Evolutionary conservation across 78 protist genomes (phyloP).

Genomic region (Dictyostelium citrinum): DNA sequence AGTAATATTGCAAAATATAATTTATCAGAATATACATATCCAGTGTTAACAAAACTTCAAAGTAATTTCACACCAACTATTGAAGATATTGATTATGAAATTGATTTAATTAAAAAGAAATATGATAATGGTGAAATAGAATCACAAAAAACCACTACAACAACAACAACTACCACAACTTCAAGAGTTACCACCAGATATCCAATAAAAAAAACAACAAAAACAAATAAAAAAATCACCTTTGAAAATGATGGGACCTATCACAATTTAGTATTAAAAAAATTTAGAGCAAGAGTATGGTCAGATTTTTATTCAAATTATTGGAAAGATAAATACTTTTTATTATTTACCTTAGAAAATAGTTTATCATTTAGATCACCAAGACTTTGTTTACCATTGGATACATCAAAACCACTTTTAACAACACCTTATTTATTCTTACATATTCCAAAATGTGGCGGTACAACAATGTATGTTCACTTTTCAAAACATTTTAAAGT

Average conservation of each 20-base stretch:
- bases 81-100: background rate
- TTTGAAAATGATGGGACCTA: background rate
- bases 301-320: background rate
- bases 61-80: background rate
- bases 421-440: conserved; percentile 17
- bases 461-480: background rate
- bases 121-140: background rate
- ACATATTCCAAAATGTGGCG: conserved; percentile 44
- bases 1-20: background rate
- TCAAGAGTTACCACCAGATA: background rate
- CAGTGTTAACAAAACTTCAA: background rate
- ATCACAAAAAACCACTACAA: background rate
- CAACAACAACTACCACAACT: background rate
- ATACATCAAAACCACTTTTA: conserved; percentile 26
- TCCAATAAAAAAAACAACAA: background rate
- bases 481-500: background rate
- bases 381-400: background rate
- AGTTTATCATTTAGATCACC: background rate
- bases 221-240: background rate
- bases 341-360: background rate
- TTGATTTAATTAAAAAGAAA: background rate
- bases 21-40: background rate
- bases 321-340: background rate
- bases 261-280: background rate
- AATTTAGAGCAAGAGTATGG: background rate